Conservation (phyloP, 2,329 filamentous ascomycete species). For the Nannizziopsis arthrosporioides region DNA sequence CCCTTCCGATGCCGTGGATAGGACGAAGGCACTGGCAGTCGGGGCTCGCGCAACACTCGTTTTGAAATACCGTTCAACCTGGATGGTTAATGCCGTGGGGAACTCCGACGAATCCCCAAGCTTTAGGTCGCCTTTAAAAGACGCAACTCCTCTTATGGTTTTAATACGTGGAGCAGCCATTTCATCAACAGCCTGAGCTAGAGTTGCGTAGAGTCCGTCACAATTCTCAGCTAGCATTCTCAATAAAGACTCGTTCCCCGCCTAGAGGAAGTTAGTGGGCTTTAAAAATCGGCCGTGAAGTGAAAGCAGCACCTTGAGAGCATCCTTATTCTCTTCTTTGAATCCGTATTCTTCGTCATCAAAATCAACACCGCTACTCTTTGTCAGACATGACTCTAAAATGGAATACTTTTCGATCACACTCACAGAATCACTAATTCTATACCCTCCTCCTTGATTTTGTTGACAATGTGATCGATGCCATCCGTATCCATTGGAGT, state of each 20-base stretch:
- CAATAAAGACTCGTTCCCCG: slow-evolving; percentile 61
- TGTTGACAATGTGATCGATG: slow-evolving; percentile 55
- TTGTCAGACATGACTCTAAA: slow-evolving; percentile 6
- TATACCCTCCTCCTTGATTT: slow-evolving; percentile 65
- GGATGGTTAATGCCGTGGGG: slow-evolving; percentile 64
- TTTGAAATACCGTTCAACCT: slow-evolving; percentile 82
- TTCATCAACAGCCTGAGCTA: slow-evolving; percentile 73
- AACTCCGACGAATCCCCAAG: slow-evolving; percentile 67
- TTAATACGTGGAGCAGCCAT: slow-evolving; percentile 69
- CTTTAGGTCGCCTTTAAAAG: slow-evolving; percentile 67
- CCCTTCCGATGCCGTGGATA: slow-evolving; percentile 35
- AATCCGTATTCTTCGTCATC: slow-evolving; percentile 81
- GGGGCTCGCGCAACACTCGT: slow-evolving; percentile 65
- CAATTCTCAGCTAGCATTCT: slow-evolving; percentile 55
- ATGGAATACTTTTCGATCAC: background rate
- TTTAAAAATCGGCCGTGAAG: background rate
- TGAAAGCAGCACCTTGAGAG: slow-evolving; percentile 39
- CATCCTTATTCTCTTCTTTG: slow-evolving; percentile 78
- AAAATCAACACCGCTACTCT: slow-evolving; percentile 70
- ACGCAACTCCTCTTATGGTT: slow-evolving; percentile 58
- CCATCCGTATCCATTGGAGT: slow-evolving; percentile 62
- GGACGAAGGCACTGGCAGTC: slow-evolving; percentile 65
- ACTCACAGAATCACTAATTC: slow-evolving; percentile 67
- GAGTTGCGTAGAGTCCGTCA: slow-evolving; percentile 65
- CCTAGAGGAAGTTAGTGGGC: slow-evolving; percentile 29